Base-by-base conservation (phyloP, 1,139 yeast species). In the Suhomyces wounanorum region DNA sequence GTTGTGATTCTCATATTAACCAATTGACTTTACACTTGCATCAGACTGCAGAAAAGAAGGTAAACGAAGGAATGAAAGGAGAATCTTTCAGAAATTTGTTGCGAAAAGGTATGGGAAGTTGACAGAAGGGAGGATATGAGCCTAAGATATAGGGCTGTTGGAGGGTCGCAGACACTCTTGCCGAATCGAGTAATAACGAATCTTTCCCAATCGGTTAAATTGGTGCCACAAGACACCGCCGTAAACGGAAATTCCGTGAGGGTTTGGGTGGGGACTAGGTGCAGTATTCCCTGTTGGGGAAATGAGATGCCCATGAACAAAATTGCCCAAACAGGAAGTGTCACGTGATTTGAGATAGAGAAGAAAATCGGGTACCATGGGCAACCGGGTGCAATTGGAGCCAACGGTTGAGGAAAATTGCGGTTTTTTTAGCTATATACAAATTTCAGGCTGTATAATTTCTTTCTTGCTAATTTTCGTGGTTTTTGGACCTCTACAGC, bases 1-100 rank as follows among this genome's bases (percentile, higher is more conserved):
- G 60, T 53, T 36, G 59, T 52, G 55, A 60, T 53, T 61, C 58
- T 63, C 65, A 61, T 61, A 33, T 17, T 48, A 49, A 45, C 52
- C 49, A 40, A 30, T 48, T 51, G 31, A 41, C 48, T 43, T 47
- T 46, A 45, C 47, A 50, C 47, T 55, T 50, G 52, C 57, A 55
- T 51, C 51, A 50, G 49, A 40, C 50, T 44, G 26, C 18, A 23
- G 39, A 42, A 41, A 40, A 37, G 54, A 52, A 43, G 35, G 45
- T 49, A 45, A 52, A 52, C 56, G 56, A 54, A 51, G 48, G 57
- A 44, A 50, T 40, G 46, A 14, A 41, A 13, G 50, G 51, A 40
- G 44, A 47, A 42, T 43, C 50, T 47, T 43, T 47, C 45, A 26
- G 40, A 40, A 26, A 33, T 40, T 41, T 11, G 47, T 30, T 39